phyloP scores from a whole-genome alignment of 1,139 yeast genomes.

The Lodderomyces jiufengensis region DNA sequence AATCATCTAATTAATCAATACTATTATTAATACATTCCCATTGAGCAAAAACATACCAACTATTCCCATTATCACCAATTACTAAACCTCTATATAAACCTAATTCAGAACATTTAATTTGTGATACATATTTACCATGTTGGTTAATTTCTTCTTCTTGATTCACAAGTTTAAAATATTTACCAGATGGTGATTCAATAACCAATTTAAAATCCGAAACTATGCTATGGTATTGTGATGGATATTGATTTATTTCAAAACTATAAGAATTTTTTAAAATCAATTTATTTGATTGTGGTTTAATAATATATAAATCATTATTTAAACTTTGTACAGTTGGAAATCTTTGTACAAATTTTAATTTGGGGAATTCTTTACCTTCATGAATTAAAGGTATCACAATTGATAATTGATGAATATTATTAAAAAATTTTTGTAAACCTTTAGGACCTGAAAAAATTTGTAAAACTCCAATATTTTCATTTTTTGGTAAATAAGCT shows the following conservation, averaged over 20 bases:
- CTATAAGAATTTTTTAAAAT: slow-evolving; percentile 55
- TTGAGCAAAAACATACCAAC: slow-evolving; percentile 90
- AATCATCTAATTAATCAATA: too few relatives aligned
- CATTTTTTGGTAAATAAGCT: slow-evolving; percentile 70
- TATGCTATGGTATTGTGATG: too few relatives aligned
- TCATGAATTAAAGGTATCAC: slow-evolving; percentile 76
- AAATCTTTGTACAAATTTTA: slow-evolving; percentile 63
- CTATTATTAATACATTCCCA: slow-evolving; percentile 55
- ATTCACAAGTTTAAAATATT: slow-evolving; percentile 57
- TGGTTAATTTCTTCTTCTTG: slow-evolving; percentile 16
- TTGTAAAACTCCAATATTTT: slow-evolving; percentile 67
- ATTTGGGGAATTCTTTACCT: slow-evolving; percentile 53
- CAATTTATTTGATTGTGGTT: slow-evolving; percentile 75
- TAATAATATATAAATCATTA: slow-evolving; percentile 75
- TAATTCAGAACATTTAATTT: slow-evolving; percentile 59
- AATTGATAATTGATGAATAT: slow-evolving; percentile 67
- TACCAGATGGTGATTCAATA: slow-evolving; percentile 81
- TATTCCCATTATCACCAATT: slow-evolving; percentile 71
- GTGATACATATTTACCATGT: slow-evolving; percentile 55
- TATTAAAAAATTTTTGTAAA: slow-evolving; percentile 53
- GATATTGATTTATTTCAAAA: slow-evolving; percentile 63
- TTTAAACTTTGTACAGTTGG: slow-evolving; percentile 67
- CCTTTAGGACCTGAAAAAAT: slow-evolving; percentile 73
- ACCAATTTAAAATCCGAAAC: slow-evolving; percentile 61
- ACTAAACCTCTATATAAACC: slow-evolving; percentile 86